phyloP scores from a whole-genome alignment of 2,329 filamentous ascomycete species.

The Botrytis aclada region DNA sequence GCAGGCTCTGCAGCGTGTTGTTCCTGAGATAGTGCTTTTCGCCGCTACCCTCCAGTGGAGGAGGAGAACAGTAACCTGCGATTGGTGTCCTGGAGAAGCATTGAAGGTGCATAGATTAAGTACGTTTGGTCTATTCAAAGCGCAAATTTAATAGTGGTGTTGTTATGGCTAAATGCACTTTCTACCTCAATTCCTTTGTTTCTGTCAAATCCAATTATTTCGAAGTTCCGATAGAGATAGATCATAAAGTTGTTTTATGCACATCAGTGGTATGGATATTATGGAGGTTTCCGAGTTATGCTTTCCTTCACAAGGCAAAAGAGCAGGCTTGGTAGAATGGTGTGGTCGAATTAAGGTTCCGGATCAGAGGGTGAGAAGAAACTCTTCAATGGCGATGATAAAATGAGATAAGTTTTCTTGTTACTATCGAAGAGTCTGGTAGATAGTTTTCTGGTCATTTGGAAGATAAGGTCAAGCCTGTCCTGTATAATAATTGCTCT shows the following conservation, averaged over 20 bases:
- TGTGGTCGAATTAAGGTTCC: no score
- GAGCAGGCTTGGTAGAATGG: no score
- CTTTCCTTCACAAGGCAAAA: no score
- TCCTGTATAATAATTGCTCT: no score
- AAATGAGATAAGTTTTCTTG: no score
- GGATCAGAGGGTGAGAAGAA: no score
- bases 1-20: background rate
- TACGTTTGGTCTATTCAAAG: background rate
- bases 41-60: background rate
- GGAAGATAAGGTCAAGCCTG: no score
- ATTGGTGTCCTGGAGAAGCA: background rate
- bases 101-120: background rate
- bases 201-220: background rate
- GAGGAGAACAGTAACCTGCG: background rate
- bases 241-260: background rate
- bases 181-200: background rate
- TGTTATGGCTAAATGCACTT: background rate
- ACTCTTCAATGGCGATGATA: no score
- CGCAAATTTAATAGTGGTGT: background rate
- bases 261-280: background rate
- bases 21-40: background rate
- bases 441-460: no score
- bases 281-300: background rate
- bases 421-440: no score
- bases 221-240: background rate